These are phyloP conservation scores for Globisporangium spinosum DNA, from an alignment of 352 stramenopile genomes.

Conservation along the genomic window DNA sequence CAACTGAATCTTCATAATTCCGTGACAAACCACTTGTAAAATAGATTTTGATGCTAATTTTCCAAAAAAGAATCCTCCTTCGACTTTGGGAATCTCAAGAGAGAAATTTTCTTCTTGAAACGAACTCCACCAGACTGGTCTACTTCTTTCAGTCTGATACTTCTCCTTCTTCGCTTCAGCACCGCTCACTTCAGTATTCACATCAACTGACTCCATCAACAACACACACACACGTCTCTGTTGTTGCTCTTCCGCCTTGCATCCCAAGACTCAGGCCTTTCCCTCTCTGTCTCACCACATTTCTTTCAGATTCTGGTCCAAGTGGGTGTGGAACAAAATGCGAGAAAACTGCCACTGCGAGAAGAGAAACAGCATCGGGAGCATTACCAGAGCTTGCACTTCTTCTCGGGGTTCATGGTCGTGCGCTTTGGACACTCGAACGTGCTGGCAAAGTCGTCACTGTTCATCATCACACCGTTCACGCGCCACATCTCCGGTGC, in stretches of 20 bases:
- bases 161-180: no score
- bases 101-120: not conserved
- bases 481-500: conserved; percentile 68
- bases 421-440: conserved; percentile 55
- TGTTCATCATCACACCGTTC: conserved; percentile 80
- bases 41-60: conserved; percentile 2
- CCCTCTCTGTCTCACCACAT: no score
- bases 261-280: no score
- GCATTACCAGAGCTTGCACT: conserved; percentile 72
- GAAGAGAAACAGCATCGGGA: no score
- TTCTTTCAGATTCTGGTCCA: no score
- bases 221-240: no score
- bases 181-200: no score
- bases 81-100: not conserved
- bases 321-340: no score
- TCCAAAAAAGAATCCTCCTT: conserved; percentile 5
- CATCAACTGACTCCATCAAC: no score
- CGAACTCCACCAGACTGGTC: not conserved
- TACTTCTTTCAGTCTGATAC: no score
- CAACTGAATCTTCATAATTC: not conserved
- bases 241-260: no score
- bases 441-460: conserved; percentile 49
- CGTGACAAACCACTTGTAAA: not conserved
- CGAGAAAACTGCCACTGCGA: no score
- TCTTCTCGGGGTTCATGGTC: conserved; percentile 64